Percentiles rank a stretch among this genome's conserved stretches.
These are phyloP conservation scores for Solanum virginianum DNA, from an alignment of 257 asterid species.

Conservation along the genomic window DNA sequence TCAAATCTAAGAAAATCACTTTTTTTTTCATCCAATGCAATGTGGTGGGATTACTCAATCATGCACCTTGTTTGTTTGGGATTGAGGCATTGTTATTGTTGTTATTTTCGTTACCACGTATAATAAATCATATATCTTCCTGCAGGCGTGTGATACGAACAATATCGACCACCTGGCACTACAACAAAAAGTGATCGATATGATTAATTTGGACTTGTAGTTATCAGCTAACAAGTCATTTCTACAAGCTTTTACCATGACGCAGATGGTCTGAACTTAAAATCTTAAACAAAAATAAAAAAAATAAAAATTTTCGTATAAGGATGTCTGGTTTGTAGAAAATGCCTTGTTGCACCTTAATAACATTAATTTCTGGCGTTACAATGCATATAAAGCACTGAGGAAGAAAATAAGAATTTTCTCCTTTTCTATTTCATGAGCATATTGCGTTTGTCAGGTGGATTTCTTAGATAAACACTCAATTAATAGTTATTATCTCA, in stretches of 20 bases:
- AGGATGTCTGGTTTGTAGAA: background rate
- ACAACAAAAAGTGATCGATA: conserved; percentile 8
- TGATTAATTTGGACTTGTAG: background rate
- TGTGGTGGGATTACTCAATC: too few species aligned
- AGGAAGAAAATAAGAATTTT: background rate
- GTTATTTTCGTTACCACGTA: background rate
- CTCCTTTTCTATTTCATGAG: background rate
- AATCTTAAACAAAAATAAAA: background rate
- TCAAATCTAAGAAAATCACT: too few species aligned
- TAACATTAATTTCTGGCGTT: background rate
- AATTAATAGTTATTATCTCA: background rate
- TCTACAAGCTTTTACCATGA: background rate
- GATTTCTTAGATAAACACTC: background rate
- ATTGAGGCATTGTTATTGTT: background rate
- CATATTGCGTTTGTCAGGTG: background rate
- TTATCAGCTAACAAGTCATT: background rate
- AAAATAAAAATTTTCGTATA: background rate
- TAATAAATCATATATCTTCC: background rate
- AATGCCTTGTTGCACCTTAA: background rate
- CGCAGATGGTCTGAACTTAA: background rate
- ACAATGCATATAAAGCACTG: background rate
- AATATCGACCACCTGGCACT: background rate
- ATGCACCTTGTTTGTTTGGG: background rate
- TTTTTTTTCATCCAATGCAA: too few species aligned
- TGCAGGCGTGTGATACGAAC: conserved; percentile 9